Evolutionary conservation across 441 rosid species (phyloP).

Genomic region (Gossypium gossypioides): DNA sequence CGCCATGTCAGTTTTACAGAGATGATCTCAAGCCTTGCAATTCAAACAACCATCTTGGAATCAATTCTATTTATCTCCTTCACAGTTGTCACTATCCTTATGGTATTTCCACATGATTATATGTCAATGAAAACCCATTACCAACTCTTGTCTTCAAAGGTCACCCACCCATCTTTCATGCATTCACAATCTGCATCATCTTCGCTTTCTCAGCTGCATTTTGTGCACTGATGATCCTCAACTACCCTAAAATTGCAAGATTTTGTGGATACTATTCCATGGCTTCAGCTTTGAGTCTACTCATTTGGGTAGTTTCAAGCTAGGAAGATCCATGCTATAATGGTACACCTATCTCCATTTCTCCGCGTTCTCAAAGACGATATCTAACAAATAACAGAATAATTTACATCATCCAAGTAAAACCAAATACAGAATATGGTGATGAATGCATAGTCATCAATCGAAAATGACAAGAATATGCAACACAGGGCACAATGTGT

Average conservation of each 20-base stretch:
- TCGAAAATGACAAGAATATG: neutral
- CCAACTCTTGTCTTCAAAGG: neutral
- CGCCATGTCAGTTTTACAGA: neutral
- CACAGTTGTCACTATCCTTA: neutral
- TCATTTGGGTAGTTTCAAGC: neutral
- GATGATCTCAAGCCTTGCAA: neutral
- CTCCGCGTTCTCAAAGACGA: too few species aligned
- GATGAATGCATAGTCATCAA: neutral
- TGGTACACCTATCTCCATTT: too few species aligned
- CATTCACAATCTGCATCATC: neutral
- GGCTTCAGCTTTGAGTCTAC: neutral
- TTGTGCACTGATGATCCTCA: neutral
- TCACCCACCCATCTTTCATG: neutral
- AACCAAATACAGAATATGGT: neutral
- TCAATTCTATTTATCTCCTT: neutral
- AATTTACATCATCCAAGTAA: neutral
- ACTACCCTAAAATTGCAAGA: neutral
- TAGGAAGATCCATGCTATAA: too few species aligned
- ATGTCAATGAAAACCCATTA: neutral
- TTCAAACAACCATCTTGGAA: neutral
- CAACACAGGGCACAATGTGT: neutral
- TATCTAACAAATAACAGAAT: neutral
- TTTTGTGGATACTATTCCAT: neutral
- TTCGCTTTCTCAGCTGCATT: constrained; percentile 2
- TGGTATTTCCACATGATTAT: neutral